Base-by-base conservation (phyloP, 163 green algal genomes). In the Volvox carteri region DNA sequence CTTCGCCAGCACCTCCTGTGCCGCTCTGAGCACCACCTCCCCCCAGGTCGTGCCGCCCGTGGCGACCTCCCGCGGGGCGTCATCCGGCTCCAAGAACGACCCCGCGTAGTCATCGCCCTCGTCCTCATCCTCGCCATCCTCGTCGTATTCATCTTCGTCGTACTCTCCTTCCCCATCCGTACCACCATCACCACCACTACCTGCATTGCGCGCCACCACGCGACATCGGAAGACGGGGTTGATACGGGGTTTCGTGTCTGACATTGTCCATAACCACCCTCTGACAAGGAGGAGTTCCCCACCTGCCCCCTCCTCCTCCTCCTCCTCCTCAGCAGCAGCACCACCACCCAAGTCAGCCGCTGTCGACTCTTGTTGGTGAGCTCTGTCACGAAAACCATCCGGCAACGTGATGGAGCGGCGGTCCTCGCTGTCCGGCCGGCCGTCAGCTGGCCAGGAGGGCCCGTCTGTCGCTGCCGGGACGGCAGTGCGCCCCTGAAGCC, bases 11-110 rank as follows among this genome's bases (percentile, higher is more conserved):
- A 93, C 92, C 79, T 90, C 89, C 42, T 76, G 30, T 46, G 86
- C 85, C 12, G 91, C 87, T 41, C 85, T 12, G 23, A 95, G 83
- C n/a, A 90, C 92, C 23, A 67, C 88, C 60, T 93, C 93, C 21
- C 90, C 93, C 93, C 92, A 95, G 0, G 72, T 21, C 18, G 87
- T 87, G 28, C 85, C 93, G 33, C 87, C 90, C 18, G 90, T 92
- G n/a, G 81, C 76, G 25, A 93, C 74, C 42, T 92, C 91, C 41
- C 90, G 92, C 16, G 62, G 79, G 7, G 89, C 83, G 18, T 94
- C 91, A 8, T 91, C 86, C 8, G 72, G 67, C 75, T 87, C 83
- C 68, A 90, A 39, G 41, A 87, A 81, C 12, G 65, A 68, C 30
- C 23, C 44, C 2, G 70, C 80, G 77, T 84, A 87, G 33, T 91